Percentiles rank a stretch among this genome's conserved stretches.
Evolutionary conservation across 1,284 basidiomycete genomes (phyloP).

Genomic region (Erythrobasidium hasegawianum): DNA sequence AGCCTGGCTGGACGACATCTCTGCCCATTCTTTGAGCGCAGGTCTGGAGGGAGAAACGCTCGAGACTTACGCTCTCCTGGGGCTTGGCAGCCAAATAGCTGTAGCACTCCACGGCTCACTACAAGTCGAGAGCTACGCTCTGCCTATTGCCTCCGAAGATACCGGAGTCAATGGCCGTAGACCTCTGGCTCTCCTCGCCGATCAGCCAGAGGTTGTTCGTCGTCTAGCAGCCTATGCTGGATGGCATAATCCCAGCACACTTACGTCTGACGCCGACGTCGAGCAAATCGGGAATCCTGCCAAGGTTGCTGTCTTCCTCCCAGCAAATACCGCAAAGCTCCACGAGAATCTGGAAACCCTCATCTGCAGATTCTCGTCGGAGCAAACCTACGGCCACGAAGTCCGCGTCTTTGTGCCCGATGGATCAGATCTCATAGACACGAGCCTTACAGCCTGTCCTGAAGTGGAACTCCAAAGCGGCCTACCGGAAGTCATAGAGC

Average conservation of each 20-base stretch:
- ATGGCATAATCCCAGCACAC: not conserved
- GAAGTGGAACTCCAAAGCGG: constrained; percentile 9
- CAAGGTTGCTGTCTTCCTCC: constrained; percentile 33
- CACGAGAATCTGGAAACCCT: constrained; percentile 34
- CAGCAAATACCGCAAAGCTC: constrained; percentile 14
- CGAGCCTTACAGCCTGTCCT: constrained; percentile 22
- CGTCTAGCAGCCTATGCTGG: not conserved
- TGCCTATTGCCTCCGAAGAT: not conserved
- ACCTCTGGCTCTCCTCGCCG: not conserved
- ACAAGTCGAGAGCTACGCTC: not conserved
- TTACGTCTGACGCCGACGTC: too few species aligned
- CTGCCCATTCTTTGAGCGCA: not conserved
- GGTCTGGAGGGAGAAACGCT: not conserved
- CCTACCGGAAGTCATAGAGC: not conserved
- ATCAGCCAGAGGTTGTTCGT: not conserved
- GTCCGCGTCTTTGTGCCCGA: constrained; percentile 37
- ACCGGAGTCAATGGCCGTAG: not conserved
- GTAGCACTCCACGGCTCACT: not conserved
- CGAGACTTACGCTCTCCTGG: not conserved
- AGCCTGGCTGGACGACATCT: not conserved
- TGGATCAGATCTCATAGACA: constrained; percentile 9
- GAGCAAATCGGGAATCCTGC: not conserved
- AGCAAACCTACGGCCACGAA: constrained; percentile 21
- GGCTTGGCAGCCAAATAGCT: not conserved
- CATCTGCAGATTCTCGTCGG: constrained; percentile 37